Conservation (phyloP, 2,329 filamentous ascomycete species). For the Paraphaeosphaeria minitans region DNA sequence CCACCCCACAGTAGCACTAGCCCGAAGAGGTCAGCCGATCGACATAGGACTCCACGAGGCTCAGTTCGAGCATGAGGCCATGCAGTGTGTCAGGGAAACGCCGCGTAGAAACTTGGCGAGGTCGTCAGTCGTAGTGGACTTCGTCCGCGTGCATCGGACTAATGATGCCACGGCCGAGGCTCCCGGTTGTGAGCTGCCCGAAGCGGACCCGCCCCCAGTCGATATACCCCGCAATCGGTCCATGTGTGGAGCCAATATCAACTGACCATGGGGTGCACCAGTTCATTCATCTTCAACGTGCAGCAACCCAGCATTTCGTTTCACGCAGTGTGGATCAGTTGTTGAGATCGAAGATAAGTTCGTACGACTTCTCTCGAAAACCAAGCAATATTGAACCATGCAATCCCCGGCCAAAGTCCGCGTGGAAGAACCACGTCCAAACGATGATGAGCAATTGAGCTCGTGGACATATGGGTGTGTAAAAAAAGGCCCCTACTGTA, state of each 20-base stretch:
- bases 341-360: not conserved
- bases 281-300: not conserved
- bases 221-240: constrained; percentile 3
- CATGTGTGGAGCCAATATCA: not conserved
- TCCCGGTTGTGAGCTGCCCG: constrained; percentile 1
- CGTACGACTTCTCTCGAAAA: not conserved
- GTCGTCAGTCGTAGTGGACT: constrained; percentile 1
- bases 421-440: not conserved
- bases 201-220: not conserved
- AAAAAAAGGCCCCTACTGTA: not conserved
- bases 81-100: constrained; percentile 4
- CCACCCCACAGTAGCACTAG: constrained; percentile 1
- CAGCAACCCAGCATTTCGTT: not conserved
- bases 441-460: not conserved
- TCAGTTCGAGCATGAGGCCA: constrained; percentile 11
- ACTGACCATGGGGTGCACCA: not conserved
- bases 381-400: not conserved
- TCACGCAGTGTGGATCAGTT: not conserved
- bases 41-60: not conserved
- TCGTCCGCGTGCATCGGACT: constrained; percentile 19
- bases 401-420: not conserved
- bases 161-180: constrained; percentile 20
- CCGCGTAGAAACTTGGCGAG: not conserved
- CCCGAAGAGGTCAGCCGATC: not conserved
- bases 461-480: not conserved